These are phyloP conservation scores for Scorias spongiosa DNA, from an alignment of 2,329 filamentous ascomycete species.

Conservation along the genomic window DNA sequence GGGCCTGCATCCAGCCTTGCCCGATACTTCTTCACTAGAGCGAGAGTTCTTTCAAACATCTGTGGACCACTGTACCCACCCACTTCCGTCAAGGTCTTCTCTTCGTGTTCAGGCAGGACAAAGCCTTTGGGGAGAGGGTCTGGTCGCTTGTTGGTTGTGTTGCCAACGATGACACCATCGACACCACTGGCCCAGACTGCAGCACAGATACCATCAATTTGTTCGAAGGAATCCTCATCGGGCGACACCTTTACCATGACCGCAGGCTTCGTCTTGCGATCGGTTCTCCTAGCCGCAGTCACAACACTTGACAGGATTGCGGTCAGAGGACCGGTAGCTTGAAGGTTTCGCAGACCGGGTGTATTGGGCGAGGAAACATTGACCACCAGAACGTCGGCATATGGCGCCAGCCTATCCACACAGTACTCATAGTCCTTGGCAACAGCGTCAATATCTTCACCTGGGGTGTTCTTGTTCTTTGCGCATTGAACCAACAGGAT, in stretches of 20 bases:
- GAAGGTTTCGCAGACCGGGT: slow-evolving; percentile 72
- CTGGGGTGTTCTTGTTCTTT: slow-evolving; percentile 89
- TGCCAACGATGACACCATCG: slow-evolving; percentile 90
- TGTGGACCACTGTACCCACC: slow-evolving; percentile 86
- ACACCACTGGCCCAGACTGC: slow-evolving; percentile 74
- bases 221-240: slow-evolving; percentile 73
- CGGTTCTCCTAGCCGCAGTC: slow-evolving; percentile 51
- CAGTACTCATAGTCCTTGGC: slow-evolving; percentile 74
- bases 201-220: slow-evolving; percentile 77
- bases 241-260: slow-evolving; percentile 99
- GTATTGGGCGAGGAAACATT: slow-evolving; percentile 97
- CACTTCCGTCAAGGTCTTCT: slow-evolving; percentile 53
- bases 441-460: slow-evolving; percentile 69
- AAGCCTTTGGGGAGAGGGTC: slow-evolving; percentile 54
- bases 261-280: slow-evolving; percentile 56
- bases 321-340: slow-evolving; percentile 71
- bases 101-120: slow-evolving; percentile 50
- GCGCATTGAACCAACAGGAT: slow-evolving; percentile 83
- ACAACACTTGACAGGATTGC: slow-evolving; percentile 71
- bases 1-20: slow-evolving; percentile 28
- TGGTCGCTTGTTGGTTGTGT: slow-evolving; percentile 77
- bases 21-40: slow-evolving; percentile 67
- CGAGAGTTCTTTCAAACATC: slow-evolving; percentile 67
- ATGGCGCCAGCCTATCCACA: slow-evolving; percentile 65
- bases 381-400: slow-evolving; percentile 92